Evolutionary conservation across 805 yeast genomes (phyloP).

Genomic region (Candida lessepsii): DNA sequence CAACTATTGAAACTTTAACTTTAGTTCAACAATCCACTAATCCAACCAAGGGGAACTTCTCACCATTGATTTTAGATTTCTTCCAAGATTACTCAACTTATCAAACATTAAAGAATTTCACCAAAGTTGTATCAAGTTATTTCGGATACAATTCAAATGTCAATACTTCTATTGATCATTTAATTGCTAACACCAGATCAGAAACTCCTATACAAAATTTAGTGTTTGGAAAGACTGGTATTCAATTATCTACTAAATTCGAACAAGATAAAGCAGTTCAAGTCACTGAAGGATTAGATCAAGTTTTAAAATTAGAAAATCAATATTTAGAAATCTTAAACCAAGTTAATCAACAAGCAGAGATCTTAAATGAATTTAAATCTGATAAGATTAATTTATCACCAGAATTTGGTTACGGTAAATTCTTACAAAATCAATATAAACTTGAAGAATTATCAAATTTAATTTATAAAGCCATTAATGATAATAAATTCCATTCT

Average conservation of each 20-base stretch:
- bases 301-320: slow-evolving; percentile 59
- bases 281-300: slow-evolving; percentile 37
- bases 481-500: slow-evolving; percentile 43
- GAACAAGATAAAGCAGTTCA: slow-evolving; percentile 21
- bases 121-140: slow-evolving; percentile 53
- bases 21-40: slow-evolving; percentile 59
- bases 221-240: slow-evolving; percentile 49
- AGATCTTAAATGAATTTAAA: slow-evolving; percentile 57
- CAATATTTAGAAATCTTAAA: slow-evolving; percentile 74
- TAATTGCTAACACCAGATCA: slow-evolving; percentile 52
- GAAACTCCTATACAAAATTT: slow-evolving; percentile 61
- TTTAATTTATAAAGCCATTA: slow-evolving; percentile 46
- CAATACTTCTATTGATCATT: slow-evolving; percentile 33
- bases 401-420: slow-evolving; percentile 90
- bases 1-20: slow-evolving; percentile 53
- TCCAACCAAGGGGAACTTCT: slow-evolving; percentile 40
- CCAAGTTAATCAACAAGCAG: slow-evolving; percentile 61
- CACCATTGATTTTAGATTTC: slow-evolving; percentile 75
- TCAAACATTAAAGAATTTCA: slow-evolving; percentile 47
- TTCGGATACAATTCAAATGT: slow-evolving; percentile 49
- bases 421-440: slow-evolving; percentile 57
- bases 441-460: slow-evolving; percentile 45
- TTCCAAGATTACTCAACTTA: slow-evolving; percentile 53
- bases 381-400: slow-evolving; percentile 43
- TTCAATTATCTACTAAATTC: slow-evolving; percentile 28